phyloP scores from a whole-genome alignment of 805 yeast species.

The Metschnikowia orientalis region DNA sequence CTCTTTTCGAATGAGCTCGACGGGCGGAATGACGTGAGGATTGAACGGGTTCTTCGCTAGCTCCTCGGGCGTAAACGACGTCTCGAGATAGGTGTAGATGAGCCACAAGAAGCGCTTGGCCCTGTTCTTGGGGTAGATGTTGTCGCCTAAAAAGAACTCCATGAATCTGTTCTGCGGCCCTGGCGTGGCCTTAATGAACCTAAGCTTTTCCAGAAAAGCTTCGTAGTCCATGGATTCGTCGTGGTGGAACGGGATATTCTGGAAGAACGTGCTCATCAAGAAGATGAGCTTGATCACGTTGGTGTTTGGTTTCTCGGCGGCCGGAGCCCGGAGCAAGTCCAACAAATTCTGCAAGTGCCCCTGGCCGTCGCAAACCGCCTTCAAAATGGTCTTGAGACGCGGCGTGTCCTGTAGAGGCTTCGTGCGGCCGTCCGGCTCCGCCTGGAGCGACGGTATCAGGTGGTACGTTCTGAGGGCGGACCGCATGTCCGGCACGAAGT shows the following conservation, averaged over 20 bases:
- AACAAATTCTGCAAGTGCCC: slow-evolving; percentile 45
- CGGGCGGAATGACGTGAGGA: slow-evolving; percentile 33
- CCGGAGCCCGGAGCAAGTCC: slow-evolving; percentile 40
- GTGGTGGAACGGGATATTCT: slow-evolving; percentile 42
- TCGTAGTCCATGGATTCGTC: slow-evolving; percentile 12
- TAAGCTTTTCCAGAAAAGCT: slow-evolving; percentile 7
- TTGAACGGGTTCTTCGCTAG: slow-evolving; percentile 58
- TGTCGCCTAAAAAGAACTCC: slow-evolving; percentile 66
- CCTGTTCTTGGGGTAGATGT: slow-evolving; percentile 59
- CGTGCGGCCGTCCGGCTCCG: slow-evolving; percentile 47
- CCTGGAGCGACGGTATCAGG: slow-evolving; percentile 86
- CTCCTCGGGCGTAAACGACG: slow-evolving; percentile 52
- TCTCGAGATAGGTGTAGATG: slow-evolving; percentile 73
- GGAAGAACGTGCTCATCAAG: slow-evolving; percentile 61
- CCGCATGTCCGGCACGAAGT: slow-evolving; percentile 93
- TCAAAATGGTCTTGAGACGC: slow-evolving; percentile 79
- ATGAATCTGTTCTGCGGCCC: slow-evolving; percentile 45
- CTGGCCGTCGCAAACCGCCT: slow-evolving; percentile 76
- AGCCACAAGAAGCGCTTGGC: slow-evolving; percentile 80
- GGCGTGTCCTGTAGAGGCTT: slow-evolving; percentile 95
- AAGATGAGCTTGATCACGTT: slow-evolving; percentile 65
- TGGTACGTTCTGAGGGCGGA: slow-evolving; percentile 90
- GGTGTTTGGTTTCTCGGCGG: slow-evolving; percentile 48
- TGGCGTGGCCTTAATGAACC: slow-evolving; percentile 7
- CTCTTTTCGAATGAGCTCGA: slow-evolving; percentile 27